Percentiles rank a stretch among this genome's conserved stretches.
These are phyloP conservation scores for Phlebiopsis flavidoalba DNA, from an alignment of 768 basidiomycete species.

Conservation along the genomic window DNA sequence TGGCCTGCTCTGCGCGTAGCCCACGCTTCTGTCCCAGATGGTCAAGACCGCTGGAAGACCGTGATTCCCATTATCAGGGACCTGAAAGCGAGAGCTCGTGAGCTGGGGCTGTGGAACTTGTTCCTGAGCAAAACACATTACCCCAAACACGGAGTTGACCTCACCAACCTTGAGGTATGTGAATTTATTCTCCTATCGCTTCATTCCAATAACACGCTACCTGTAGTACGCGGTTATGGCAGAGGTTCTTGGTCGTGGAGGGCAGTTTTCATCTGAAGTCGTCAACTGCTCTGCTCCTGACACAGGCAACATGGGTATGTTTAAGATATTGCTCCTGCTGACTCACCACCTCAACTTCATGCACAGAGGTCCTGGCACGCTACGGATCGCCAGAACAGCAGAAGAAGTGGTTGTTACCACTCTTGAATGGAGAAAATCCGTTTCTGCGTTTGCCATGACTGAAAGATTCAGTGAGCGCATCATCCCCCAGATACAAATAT, in stretches of 20 bases:
- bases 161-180: slow-evolving; percentile 87
- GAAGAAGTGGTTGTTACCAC: slow-evolving; percentile 80
- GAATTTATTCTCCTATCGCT: neutral
- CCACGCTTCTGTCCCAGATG: slow-evolving; percentile 75
- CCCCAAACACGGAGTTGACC: slow-evolving; percentile 81
- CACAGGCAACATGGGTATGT: slow-evolving; percentile 94
- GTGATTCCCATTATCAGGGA: slow-evolving; percentile 77
- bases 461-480: slow-evolving; percentile 67
- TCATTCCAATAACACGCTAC: neutral
- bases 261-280: slow-evolving; percentile 77
- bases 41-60: slow-evolving; percentile 78
- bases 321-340: neutral
- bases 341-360: neutral
- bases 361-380: slow-evolving; percentile 87
- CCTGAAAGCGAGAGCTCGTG: slow-evolving; percentile 83
- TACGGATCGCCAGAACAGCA: slow-evolving; percentile 93
- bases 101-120: slow-evolving; percentile 92
- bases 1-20: slow-evolving; percentile 74
- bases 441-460: slow-evolving; percentile 95
- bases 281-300: slow-evolving; percentile 96
- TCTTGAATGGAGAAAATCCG: slow-evolving; percentile 92
- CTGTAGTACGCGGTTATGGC: slow-evolving; percentile 93
- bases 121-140: slow-evolving; percentile 95
- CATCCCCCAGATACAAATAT: neutral
- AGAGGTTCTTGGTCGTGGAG: slow-evolving; percentile 85